Conservation (phyloP, 75 land plant genomes). For the Gnetum montanum region DNA sequence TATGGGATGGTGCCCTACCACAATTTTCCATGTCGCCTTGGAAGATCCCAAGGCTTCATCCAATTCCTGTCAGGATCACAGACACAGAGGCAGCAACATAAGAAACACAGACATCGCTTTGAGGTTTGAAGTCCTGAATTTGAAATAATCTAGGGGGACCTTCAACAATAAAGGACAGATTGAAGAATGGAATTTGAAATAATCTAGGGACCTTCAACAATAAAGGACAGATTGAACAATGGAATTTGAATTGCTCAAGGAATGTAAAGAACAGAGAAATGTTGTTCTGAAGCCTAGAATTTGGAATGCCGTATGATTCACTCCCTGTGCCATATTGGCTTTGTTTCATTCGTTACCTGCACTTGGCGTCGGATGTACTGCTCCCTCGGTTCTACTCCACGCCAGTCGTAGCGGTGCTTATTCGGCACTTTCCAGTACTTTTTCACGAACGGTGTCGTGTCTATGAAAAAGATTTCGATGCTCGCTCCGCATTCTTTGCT, state of each 20-base stretch:
- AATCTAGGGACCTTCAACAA: too few species aligned
- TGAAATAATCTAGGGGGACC: not conserved
- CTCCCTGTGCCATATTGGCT: not conserved
- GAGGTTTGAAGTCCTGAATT: not conserved
- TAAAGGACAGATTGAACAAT: not conserved
- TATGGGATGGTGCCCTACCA: constrained; percentile 88
- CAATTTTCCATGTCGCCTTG: constrained; percentile 84
- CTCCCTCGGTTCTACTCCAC: constrained; percentile 31
- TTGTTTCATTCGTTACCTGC: constrained; percentile 7
- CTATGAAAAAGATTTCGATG: constrained; percentile 40
- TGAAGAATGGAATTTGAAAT: not conserved
- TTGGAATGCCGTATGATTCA: not conserved
- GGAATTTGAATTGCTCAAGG: not conserved
- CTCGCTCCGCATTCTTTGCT: too few species aligned
- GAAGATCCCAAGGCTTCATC: constrained; percentile 47
- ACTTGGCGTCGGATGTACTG: constrained; percentile 22
- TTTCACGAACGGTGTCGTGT: constrained; percentile 33
- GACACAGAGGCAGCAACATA: not conserved
- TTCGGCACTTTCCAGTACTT: constrained; percentile 24
- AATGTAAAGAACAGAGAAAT: not conserved
- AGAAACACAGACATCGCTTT: not conserved
- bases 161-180: not conserved
- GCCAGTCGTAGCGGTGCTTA: constrained; percentile 28
- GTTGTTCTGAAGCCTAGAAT: not conserved
- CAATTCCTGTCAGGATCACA: constrained; percentile 33